A percentile compares a stretch with the other conserved stretches of the same genome.
These are phyloP conservation scores for Aureobasidium sp. DNA, from an alignment of 2,329 filamentous ascomycete species.

Conservation along the genomic window DNA sequence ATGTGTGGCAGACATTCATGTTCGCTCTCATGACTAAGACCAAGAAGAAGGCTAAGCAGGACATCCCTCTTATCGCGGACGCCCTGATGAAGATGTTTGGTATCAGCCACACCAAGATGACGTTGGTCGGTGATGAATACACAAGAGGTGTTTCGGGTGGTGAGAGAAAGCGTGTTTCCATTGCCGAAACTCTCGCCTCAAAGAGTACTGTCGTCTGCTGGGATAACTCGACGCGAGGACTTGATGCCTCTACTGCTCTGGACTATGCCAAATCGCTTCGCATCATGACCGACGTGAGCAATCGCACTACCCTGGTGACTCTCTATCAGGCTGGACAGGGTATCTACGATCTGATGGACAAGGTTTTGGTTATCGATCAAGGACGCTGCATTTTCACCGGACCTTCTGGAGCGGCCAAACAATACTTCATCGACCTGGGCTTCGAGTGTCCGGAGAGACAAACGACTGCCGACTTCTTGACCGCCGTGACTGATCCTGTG, in stretches of 20 bases:
- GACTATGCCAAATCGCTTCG: constrained; percentile 72
- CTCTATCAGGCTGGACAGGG: constrained; percentile 65
- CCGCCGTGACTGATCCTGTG: constrained; percentile 64
- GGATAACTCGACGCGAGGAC: constrained; percentile 75
- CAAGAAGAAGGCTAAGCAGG: constrained; percentile 55
- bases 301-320: constrained; percentile 63
- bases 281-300: constrained; percentile 71
- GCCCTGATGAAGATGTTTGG: constrained; percentile 72
- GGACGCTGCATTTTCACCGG: constrained; percentile 65
- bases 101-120: constrained; percentile 67
- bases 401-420: constrained; percentile 51
- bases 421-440: constrained; percentile 61
- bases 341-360: constrained; percentile 70
- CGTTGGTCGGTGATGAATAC: constrained; percentile 66
- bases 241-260: constrained; percentile 71
- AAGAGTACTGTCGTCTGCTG: constrained; percentile 68
- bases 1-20: constrained; percentile 69
- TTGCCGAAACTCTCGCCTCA: constrained; percentile 69
- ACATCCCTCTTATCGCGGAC: constrained; percentile 62
- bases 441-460: constrained; percentile 54
- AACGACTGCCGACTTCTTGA: constrained; percentile 73
- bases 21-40: constrained; percentile 73
- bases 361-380: constrained; percentile 69
- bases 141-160: constrained; percentile 71
- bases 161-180: constrained; percentile 72